Percentiles rank a stretch among this genome's conserved stretches.
phyloP scores from a whole-genome alignment of 441 rosid species.

The Eruca vesicaria region DNA sequence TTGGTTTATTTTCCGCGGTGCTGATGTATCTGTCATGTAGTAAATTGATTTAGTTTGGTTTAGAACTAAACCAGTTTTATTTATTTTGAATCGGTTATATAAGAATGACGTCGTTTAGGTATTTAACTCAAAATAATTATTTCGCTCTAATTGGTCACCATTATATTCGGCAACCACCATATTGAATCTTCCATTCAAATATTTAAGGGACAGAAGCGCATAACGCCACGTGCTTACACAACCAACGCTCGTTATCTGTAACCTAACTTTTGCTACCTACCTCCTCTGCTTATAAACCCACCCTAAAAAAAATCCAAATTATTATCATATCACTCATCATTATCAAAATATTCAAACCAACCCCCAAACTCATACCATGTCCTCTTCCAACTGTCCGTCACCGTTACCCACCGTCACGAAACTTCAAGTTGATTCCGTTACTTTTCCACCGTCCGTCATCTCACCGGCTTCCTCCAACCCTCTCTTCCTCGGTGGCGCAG shows the following conservation, averaged over 20 bases:
- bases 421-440: conserved; percentile 45
- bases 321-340: background rate
- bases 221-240: conserved; percentile 11
- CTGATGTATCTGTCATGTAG: background rate
- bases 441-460: conserved; percentile 50
- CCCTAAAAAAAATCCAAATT: background rate
- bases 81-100: background rate
- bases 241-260: conserved; percentile 19
- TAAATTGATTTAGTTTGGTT: background rate
- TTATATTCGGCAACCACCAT: background rate
- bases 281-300: conserved; percentile 8
- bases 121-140: background rate
- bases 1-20: background rate
- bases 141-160: background rate
- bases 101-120: background rate
- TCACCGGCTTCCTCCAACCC: conserved; percentile 66
- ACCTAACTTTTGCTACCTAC: conserved; percentile 25
- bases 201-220: background rate
- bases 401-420: conserved; percentile 34
- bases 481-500: conserved; percentile 79
- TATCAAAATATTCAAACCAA: conserved; percentile 21
- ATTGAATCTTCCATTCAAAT: background rate
- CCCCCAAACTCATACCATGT: conserved; percentile 10
- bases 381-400: conserved; percentile 12
- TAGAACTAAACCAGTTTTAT: background rate